Evolutionary conservation across 441 rosid species (phyloP).

Genomic region (Daphne laureola): DNA sequence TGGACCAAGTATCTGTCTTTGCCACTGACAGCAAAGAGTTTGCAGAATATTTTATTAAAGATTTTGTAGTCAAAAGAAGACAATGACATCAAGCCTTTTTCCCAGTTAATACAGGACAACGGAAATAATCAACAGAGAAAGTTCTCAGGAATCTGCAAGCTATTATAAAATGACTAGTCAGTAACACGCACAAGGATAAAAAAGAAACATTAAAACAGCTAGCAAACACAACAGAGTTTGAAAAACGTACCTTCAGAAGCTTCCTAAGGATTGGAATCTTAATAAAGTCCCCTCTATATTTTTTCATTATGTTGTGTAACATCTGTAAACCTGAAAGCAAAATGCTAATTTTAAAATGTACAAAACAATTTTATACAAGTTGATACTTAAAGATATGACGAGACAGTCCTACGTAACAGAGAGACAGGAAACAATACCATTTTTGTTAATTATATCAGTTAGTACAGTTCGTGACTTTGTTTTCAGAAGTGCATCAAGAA

Average conservation of each 20-base stretch:
- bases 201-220: no score
- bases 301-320: slow-evolving; percentile 96
- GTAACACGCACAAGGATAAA: not conserved
- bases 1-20: no score
- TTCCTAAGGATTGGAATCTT: slow-evolving; percentile 96
- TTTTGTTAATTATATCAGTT: slow-evolving; percentile 80
- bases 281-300: slow-evolving; percentile 80
- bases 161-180: not conserved
- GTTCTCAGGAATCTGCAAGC: no score
- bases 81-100: no score
- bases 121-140: no score
- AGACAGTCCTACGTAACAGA: slow-evolving; percentile 10
- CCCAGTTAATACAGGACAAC: no score
- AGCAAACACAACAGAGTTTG: slow-evolving; percentile 6
- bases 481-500: slow-evolving; percentile 93
- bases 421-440: slow-evolving; percentile 50
- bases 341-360: slow-evolving; percentile 14
- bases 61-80: no score
- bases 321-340: slow-evolving; percentile 69
- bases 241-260: slow-evolving; percentile 75
- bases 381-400: not conserved
- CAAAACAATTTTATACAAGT: not conserved
- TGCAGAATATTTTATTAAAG: no score
- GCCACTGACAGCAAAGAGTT: no score
- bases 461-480: slow-evolving; percentile 79